phyloP scores from a whole-genome alignment of 768 basidiomycete species.

The Tricholoma furcatifolium region DNA sequence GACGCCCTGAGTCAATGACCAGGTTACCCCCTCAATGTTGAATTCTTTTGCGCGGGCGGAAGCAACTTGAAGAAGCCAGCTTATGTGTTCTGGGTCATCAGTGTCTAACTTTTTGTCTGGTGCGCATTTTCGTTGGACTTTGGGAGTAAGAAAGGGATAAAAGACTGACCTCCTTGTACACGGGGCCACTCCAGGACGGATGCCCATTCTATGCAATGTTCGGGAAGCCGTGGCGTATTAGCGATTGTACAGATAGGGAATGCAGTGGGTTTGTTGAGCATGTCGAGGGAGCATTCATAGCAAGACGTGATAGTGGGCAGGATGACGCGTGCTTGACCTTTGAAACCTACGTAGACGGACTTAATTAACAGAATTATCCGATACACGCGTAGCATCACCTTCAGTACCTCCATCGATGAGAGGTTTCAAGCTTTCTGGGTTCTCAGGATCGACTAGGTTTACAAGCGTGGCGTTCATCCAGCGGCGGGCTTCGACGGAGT shows the following conservation, averaged over 20 bases:
- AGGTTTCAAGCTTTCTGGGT: constrained; percentile 91
- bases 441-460: constrained; percentile 90
- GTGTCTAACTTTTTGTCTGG: constrained; percentile 95
- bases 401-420: constrained; percentile 99
- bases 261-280: constrained; percentile 95
- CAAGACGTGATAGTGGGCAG: constrained; percentile 93
- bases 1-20: constrained; percentile 96
- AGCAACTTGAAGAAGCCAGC: constrained; percentile 87
- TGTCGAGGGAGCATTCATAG: constrained; percentile 97
- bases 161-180: constrained; percentile 71
- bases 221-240: constrained; percentile 95
- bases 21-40: constrained; percentile 98
- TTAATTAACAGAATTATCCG: neutral
- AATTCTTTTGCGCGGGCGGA: constrained; percentile 85
- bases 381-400: constrained; percentile 46
- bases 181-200: constrained; percentile 99
- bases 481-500: constrained; percentile 93
- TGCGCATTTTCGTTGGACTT: constrained; percentile 1
- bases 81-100: constrained; percentile 95
- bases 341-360: constrained; percentile 68
- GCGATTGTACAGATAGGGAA: constrained; percentile 99
- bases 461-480: constrained; percentile 99
- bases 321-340: constrained; percentile 96
- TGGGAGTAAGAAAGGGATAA: neutral
- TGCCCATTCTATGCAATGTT: constrained; percentile 99